Evolutionary conservation across 768 basidiomycete genomes (phyloP).

Genomic region (Suillus sp.): DNA sequence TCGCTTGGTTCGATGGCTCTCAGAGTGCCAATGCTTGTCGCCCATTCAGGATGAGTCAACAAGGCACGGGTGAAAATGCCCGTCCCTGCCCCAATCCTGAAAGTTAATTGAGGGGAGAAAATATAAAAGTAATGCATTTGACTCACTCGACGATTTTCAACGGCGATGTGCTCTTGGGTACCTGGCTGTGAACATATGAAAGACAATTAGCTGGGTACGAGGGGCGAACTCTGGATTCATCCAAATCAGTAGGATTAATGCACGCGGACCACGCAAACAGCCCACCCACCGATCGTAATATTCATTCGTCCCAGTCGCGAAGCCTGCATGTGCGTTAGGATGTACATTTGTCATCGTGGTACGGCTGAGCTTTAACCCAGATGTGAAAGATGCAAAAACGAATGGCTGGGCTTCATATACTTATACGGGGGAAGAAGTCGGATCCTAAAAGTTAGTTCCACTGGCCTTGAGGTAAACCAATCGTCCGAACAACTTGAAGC

Average conservation of each 20-base stretch:
- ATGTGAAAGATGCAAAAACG: neutral
- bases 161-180: conserved; percentile 40
- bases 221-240: conserved; percentile 64
- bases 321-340: conserved; percentile 66
- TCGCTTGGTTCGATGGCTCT: conserved; percentile 80
- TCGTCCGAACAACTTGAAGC: neutral
- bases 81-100: conserved; percentile 80
- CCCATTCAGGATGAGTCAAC: conserved; percentile 55
- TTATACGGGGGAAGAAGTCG: neutral
- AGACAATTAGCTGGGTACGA: conserved; percentile 32
- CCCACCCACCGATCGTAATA: conserved; percentile 65
- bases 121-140: neutral
- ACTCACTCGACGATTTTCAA: conserved; percentile 74
- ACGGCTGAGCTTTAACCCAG: neutral
- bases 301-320: conserved; percentile 79
- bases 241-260: neutral
- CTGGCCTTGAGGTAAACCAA: neutral
- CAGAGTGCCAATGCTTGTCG: conserved; percentile 50
- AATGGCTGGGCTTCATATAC: neutral
- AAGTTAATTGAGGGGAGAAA: conserved; percentile 9
- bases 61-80: conserved; percentile 89
- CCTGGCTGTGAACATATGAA: conserved; percentile 40
- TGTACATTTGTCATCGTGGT: conserved; percentile 46
- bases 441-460: neutral
- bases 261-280: neutral